Evolutionary conservation across 176 grass and related monocot genomes (phyloP), one percentile per base, ranked within the genome.

Genomic region (Carex littledalei): DNA sequence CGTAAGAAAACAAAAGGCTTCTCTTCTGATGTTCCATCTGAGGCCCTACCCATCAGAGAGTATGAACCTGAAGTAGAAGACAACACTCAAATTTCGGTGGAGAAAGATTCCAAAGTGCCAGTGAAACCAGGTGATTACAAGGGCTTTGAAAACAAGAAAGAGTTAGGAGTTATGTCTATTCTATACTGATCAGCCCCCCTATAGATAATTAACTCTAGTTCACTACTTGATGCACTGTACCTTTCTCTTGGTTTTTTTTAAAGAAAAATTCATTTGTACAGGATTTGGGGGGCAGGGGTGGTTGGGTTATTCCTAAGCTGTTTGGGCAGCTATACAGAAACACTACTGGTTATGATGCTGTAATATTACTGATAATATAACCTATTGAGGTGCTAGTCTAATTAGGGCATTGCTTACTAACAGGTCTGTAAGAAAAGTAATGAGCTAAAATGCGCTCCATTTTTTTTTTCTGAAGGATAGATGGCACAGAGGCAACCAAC

Each of bases 1-100:
- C 76, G 3, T 29, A 87, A 86, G 80, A 89, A 86, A 86, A 67
- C 50, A 81, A 89, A 91, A 31, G 84, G 45, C 53, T 68, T 26
- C 72, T 78, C 78, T 92, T 75, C 84, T 92, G 84, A 78, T 17
- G 78, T 70, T 58, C 8, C 57, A 73, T 81, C 81, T 15, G n/a
- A 87, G 82, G 79, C 81, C 80, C 75, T 61, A 86, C 52, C 66
- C 76, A 66, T 8, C 67, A 67, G 84, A 56, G 90, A 90, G 64
- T 9, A 66, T 64, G 77, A 88, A 71, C 64, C 15, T 49, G 58
- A 37, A 45, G 31, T 57, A 68, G 52, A 7, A 53, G 61, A 80
- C 53, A 69, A 41, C 34, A 41, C 39, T 69, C 5, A 69, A 17
- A 11, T 69, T 39, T 41, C 16, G 6, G 34, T 14, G 67, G 29